A percentile compares a stretch with the other conserved stretches of the same genome.
Conservation (phyloP, 2,329 filamentous ascomycete species). For the Fusarium sororula region DNA sequence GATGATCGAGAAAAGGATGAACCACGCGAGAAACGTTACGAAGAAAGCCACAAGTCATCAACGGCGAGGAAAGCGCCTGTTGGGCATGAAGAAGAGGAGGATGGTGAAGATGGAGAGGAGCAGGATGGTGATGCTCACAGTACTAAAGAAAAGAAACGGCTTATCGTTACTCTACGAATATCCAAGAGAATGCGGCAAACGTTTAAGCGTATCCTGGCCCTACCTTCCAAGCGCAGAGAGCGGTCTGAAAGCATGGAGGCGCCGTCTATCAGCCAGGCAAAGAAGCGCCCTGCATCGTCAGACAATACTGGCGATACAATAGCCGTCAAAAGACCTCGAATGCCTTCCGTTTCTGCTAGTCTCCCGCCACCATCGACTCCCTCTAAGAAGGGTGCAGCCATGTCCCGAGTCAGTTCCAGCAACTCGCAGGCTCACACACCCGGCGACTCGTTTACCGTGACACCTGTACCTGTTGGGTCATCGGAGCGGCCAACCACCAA, state of each 20-base stretch:
- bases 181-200: conserved; percentile 57
- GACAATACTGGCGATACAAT: conserved; percentile 50
- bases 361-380: conserved; percentile 59
- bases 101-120: conserved; percentile 44
- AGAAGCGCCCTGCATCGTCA: conserved; percentile 58
- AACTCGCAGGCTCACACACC: conserved; percentile 64
- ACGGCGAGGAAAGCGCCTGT: conserved; percentile 41
- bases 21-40: conserved; percentile 24
- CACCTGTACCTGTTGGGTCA: conserved; percentile 41
- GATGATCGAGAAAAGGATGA: conserved; percentile 38
- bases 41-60: conserved; percentile 32
- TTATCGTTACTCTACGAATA: conserved; percentile 59
- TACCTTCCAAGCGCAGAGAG: conserved; percentile 49
- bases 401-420: conserved; percentile 64
- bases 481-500: conserved; percentile 43
- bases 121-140: conserved; percentile 48
- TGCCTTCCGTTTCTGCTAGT: conserved; percentile 50
- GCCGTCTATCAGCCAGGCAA: conserved; percentile 47
- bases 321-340: conserved; percentile 54
- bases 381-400: conserved; percentile 59
- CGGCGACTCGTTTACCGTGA: conserved; percentile 52
- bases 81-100: conserved; percentile 47
- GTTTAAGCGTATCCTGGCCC: conserved; percentile 57
- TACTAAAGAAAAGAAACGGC: conserved; percentile 37
- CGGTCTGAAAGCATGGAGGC: conserved; percentile 54